Conservation (phyloP, 2,329 filamentous ascomycete genomes). For the Aphanoascus verrucosus region DNA sequence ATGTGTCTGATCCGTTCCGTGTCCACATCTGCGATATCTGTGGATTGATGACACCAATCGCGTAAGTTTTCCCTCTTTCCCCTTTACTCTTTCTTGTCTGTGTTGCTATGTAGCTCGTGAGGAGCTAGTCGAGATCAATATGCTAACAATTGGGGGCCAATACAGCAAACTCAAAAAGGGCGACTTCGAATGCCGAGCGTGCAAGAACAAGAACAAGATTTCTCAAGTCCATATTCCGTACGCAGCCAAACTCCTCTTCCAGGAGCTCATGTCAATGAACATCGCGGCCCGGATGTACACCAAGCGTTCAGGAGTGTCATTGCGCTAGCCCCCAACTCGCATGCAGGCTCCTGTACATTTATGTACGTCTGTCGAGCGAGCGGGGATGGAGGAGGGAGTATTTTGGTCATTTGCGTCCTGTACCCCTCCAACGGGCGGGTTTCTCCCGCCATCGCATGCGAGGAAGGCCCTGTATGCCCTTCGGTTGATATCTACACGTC, state of each 20-base stretch:
- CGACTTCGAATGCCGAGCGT: conserved; percentile 91
- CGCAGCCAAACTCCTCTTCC: conserved; percentile 94
- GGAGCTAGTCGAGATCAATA: not conserved
- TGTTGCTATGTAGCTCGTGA: conserved; percentile 18
- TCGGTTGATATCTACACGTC: conserved; percentile 37
- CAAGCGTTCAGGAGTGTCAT: conserved; percentile 42
- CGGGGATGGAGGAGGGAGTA: not conserved
- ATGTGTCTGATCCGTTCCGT: conserved; percentile 94
- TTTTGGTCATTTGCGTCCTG: conserved; percentile 24
- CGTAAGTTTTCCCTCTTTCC: conserved; percentile 60
- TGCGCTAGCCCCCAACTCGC: conserved; percentile 24
- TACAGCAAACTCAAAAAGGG: conserved; percentile 82
- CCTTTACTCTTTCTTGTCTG: conserved; percentile 8
- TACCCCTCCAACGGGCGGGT: conserved; percentile 19
- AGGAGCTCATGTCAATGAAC: conserved; percentile 96
- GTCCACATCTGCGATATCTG: conserved; percentile 99
- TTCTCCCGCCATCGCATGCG: not conserved
- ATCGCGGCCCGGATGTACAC: conserved; percentile 97
- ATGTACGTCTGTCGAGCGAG: not conserved
- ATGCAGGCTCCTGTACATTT: not conserved
- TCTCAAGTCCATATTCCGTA: conserved; percentile 97
- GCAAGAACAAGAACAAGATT: conserved; percentile 98
- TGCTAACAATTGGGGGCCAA: conserved; percentile 2
- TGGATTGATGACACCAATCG: conserved; percentile 96
- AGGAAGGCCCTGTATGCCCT: not conserved